These are phyloP conservation scores for Mucuna pruriens DNA, from an alignment of 306 rosid genomes.

Conservation along the genomic window DNA sequence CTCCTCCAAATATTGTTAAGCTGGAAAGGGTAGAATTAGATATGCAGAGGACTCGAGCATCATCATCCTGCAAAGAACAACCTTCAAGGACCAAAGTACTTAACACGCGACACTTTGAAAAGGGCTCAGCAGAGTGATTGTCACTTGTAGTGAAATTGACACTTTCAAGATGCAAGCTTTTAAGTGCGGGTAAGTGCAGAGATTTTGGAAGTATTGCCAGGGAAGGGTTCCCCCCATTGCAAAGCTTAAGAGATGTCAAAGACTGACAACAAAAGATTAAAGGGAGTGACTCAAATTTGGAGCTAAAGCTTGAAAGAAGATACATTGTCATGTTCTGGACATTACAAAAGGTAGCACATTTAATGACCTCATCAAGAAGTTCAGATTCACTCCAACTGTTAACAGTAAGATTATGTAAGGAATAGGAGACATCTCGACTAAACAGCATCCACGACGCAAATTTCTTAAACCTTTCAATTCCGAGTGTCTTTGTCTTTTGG, in stretches of 20 bases:
- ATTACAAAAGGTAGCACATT: too few species aligned
- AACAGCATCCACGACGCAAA: background rate
- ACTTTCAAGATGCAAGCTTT: background rate
- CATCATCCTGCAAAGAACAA: background rate
- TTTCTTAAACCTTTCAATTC: background rate
- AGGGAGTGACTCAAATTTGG: too few species aligned
- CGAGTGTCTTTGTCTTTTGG: too few species aligned
- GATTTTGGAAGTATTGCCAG: background rate
- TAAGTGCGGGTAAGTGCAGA: background rate
- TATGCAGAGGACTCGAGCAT: background rate
- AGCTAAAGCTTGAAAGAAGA: too few species aligned
- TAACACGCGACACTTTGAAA: background rate
- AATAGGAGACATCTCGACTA: background rate
- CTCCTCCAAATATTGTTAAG: background rate
- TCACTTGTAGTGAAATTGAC: background rate
- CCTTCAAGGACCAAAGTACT: background rate
- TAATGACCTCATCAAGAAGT: too few species aligned
- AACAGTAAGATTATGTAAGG: background rate
- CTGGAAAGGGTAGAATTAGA: background rate
- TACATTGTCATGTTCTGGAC: too few species aligned
- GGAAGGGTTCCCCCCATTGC: accelerated
- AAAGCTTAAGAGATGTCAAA: background rate
- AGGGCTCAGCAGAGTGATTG: background rate
- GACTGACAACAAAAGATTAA: too few species aligned
- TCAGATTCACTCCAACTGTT: too few species aligned